Evolutionary conservation across 768 basidiomycete species (phyloP).

Genomic region (Pisolithus tinctorius): DNA sequence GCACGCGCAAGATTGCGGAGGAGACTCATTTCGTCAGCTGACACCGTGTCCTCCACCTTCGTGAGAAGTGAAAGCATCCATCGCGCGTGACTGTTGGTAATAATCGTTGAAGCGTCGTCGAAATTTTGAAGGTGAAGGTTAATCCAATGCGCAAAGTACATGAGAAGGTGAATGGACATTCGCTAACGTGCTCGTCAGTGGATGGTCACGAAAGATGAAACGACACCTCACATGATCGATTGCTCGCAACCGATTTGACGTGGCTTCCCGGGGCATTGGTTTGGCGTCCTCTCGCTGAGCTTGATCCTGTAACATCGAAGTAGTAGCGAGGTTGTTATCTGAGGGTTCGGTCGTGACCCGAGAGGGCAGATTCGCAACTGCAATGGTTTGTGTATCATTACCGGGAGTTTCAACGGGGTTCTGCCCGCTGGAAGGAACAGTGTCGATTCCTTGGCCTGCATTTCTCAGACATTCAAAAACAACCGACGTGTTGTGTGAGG

Average conservation of each 20-base stretch:
- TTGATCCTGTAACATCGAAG: neutral
- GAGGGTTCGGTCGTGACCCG: neutral
- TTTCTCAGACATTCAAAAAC: slow-evolving; percentile 26
- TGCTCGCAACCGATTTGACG: slow-evolving; percentile 45
- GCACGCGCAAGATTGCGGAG: slow-evolving; percentile 70
- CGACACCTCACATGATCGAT: slow-evolving; percentile 59
- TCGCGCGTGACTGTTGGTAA: slow-evolving; percentile 53
- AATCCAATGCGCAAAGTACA: slow-evolving; percentile 84
- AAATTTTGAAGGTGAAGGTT: slow-evolving; percentile 47
- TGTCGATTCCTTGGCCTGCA: neutral
- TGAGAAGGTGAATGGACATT: slow-evolving; percentile 66
- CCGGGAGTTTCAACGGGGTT: neutral
- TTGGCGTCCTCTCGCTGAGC: slow-evolving; percentile 1
- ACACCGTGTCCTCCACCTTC: slow-evolving; percentile 60
- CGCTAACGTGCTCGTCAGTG: slow-evolving; percentile 35
- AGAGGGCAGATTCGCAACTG: neutral
- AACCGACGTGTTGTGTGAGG: slow-evolving; percentile 27
- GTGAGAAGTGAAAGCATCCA: slow-evolving; percentile 78
- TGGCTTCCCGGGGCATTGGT: slow-evolving; percentile 46
- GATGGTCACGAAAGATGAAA: neutral
- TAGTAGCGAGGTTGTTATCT: neutral
- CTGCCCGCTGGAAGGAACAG: neutral
- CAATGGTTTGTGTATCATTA: neutral
- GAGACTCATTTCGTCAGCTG: slow-evolving; percentile 72
- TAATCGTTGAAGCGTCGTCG: slow-evolving; percentile 30